Evolutionary conservation across 148 eudicot species (phyloP).

Genomic region (Diospyros lotus): DNA sequence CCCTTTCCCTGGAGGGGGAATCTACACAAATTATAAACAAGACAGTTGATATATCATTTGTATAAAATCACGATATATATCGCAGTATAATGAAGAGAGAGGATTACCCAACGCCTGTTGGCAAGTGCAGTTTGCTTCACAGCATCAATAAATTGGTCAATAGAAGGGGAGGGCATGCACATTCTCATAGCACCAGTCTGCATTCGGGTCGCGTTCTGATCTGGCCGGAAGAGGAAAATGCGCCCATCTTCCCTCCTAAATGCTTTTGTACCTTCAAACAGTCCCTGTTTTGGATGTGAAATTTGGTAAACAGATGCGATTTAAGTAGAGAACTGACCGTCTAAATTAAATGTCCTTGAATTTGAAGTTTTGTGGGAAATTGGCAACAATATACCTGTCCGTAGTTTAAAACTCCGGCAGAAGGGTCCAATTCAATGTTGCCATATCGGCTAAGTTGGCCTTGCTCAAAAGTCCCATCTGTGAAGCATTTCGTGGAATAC

Average conservation of each 20-base stretch:
- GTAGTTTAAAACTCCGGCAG: slow-evolving; percentile 67
- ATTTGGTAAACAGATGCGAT: no score
- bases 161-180: slow-evolving; percentile 70
- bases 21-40: slow-evolving; percentile 38
- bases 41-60: background rate
- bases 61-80: background rate
- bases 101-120: slow-evolving; percentile 57
- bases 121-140: slow-evolving; percentile 64
- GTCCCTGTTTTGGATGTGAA: slow-evolving; percentile 28
- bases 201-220: slow-evolving; percentile 65
- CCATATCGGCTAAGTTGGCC: slow-evolving; percentile 57
- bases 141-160: slow-evolving; percentile 55
- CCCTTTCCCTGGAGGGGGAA: slow-evolving; percentile 95
- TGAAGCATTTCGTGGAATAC: slow-evolving; percentile 57
- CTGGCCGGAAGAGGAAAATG: slow-evolving; percentile 63
- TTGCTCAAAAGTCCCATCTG: slow-evolving; percentile 37
- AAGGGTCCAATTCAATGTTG: slow-evolving; percentile 61
- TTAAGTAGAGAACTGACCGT: no score
- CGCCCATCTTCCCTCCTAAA: slow-evolving; percentile 54
- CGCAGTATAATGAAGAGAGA: background rate
- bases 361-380: background rate
- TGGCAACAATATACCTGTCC: slow-evolving; percentile 39
- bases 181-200: slow-evolving; percentile 59
- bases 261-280: slow-evolving; percentile 65
- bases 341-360: background rate